Base-by-base conservation (phyloP, 192 early-diverging fungal species). In the Coemansia sp. region DNA sequence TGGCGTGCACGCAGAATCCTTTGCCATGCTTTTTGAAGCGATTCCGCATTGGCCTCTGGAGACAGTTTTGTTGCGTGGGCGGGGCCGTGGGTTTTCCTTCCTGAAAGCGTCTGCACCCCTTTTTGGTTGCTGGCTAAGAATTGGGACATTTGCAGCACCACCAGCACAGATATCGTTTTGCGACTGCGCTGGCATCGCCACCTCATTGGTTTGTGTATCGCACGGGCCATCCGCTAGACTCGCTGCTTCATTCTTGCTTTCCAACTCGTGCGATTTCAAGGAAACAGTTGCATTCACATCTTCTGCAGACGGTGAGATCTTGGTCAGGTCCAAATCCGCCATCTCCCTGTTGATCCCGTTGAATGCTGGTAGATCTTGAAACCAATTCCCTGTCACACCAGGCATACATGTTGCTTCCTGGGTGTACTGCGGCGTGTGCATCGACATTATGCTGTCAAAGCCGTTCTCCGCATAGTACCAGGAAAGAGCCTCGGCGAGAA, bases 401-500 rank as follows among this genome's bases (percentile, higher is more conserved):
- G 28, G 7, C 25, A 33, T 18, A 31, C 25, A 33, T 6, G 30
- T 10, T 4, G 16, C 31, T 18, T 57, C 55, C n/a, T 31, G 55
- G 8, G 9, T 8, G n/a, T 57, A 57, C 7, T 57, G 29, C 16
- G 55, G 55, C 21, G 31, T 20, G 6, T 57, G 31, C 55, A 57
- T 34, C 25, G 55, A 30, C 55, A 18, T 16, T 23, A 42, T 65
- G 5, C 37, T 26, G 4, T 20, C 53, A 26, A 62, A 29, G 13
- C 37, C 45, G 9, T 39, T 40, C 16, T 59, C 52, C 18, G 51
- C 23, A 3, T 56, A 73, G 56, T 67, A 73, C 56, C 31, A 46
- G 13, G 52, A 43, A 18, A 73, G 35, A 4, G 65, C 61, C 23
- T 73, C 64, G 12, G 39, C 56, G 30, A 73, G 59, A 5, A 37